phyloP scores from a whole-genome alignment of 2,329 filamentous ascomycete genomes.

The Davidsoniella eucalypti region DNA sequence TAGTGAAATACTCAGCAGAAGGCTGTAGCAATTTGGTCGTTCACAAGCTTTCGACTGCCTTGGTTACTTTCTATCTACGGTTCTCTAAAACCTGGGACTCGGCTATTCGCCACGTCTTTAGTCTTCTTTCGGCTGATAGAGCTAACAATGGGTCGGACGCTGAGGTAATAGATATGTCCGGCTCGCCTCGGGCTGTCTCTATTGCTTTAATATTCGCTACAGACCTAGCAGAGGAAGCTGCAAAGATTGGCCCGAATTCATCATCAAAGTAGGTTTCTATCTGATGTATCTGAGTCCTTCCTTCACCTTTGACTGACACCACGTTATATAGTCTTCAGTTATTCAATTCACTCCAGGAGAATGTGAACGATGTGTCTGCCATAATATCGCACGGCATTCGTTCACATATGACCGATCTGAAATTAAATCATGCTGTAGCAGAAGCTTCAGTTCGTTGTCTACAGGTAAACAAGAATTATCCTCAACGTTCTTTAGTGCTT shows the following conservation, averaged over 20 bases:
- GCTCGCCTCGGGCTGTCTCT: slow-evolving; percentile 3
- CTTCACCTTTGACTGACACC: slow-evolving; percentile 19
- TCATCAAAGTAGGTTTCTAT: slow-evolving; percentile 32
- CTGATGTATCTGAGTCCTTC: slow-evolving; percentile 11
- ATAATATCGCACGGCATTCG: slow-evolving; percentile 26
- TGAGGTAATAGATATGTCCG: background rate
- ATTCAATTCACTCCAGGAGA: slow-evolving; percentile 25
- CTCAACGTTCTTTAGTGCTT: slow-evolving; percentile 12
- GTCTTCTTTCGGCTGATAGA: slow-evolving; percentile 22
- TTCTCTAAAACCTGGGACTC: slow-evolving; percentile 51
- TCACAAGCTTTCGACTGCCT: slow-evolving; percentile 60
- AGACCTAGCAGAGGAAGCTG: slow-evolving; percentile 45
- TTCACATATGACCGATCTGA: slow-evolving; percentile 13
- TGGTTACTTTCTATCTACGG: slow-evolving; percentile 60
- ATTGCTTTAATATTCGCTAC: slow-evolving; percentile 12
- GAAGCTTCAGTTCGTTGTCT: slow-evolving; percentile 43
- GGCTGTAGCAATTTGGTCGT: slow-evolving; percentile 43
- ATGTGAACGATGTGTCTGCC: slow-evolving; percentile 24
- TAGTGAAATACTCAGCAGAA: slow-evolving; percentile 36
- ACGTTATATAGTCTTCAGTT: slow-evolving; percentile 21
- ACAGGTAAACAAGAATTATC: slow-evolving; percentile 29
- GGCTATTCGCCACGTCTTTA: slow-evolving; percentile 46
- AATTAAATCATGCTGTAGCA: slow-evolving; percentile 22
- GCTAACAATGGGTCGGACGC: background rate
- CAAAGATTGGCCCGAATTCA: slow-evolving; percentile 48